Base-by-base conservation (phyloP, 2,329 filamentous ascomycete genomes). In the Colletotrichum cordylinicola region DNA sequence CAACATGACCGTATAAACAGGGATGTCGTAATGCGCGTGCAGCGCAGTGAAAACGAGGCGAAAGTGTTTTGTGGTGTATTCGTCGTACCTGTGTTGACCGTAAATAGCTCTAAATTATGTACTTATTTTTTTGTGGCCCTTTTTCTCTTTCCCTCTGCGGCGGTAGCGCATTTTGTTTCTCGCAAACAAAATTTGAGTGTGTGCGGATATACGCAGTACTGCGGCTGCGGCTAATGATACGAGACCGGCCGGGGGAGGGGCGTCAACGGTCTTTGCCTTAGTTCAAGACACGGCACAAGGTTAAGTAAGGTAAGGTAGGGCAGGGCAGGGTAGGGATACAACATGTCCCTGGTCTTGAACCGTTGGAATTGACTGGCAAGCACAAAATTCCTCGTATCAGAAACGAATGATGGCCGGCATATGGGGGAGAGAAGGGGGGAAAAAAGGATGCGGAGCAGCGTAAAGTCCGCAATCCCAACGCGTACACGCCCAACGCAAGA, bases 171-270 rank as follows among this genome's bases (percentile, higher is more conserved):
- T 73, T 70, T 70, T 58, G 55, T 66, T 67, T 61, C 48, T 68
- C 29, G 62, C 60, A 35, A 58, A 58, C 48, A 67, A 72, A 67
- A 72, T 67, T 67, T 29, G n/a, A 72, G 39, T 56, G 61, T 75
- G 70, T 71, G 70, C 67, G 62, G 48, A 29, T 67, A 39, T 58
- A n/a, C n/a, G n/a, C n/a, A n/a, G n/a, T n/a, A 21, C 39, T 73
- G 73, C 70, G 64, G 56, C 56, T 68, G 73, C 62, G 70, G 73
- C 70, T 75, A 61, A 75, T 48, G 70, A 68, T 68, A 68, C 73
- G 70, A 75, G 56, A 55, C 31, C 27, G 9, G 37, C 62, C 27
- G 64, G 64, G 62, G 52, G 37, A 65, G 60, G 65, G 62, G 31
- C 56, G 37, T 29, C 55, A 58, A 67, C 62, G 39, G 72, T 35